Evolutionary conservation across 805 yeast species (phyloP).

Genomic region (Wickerhamiella dianesei): DNA sequence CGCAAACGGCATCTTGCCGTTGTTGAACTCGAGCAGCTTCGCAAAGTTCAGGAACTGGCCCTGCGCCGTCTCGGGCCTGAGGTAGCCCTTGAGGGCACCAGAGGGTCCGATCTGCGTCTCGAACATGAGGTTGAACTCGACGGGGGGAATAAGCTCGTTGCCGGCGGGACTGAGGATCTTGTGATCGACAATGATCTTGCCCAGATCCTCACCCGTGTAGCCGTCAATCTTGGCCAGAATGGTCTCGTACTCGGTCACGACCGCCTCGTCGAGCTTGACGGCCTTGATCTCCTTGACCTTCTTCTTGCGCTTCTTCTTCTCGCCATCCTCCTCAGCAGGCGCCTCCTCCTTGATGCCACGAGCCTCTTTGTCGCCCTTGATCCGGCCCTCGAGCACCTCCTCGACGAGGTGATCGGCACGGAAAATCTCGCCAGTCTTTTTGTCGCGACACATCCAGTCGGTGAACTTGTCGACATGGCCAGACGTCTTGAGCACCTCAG

Average conservation of each 20-base stretch:
- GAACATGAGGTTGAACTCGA: slow-evolving; percentile 95
- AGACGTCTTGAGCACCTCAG: slow-evolving; percentile 93
- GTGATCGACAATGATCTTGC: slow-evolving; percentile 71
- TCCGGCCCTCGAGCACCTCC: slow-evolving; percentile 90
- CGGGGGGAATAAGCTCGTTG: slow-evolving; percentile 75
- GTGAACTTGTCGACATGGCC: slow-evolving; percentile 99
- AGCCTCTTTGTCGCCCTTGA: slow-evolving; percentile 95
- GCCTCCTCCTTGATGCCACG: slow-evolving; percentile 62
- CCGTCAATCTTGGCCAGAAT: slow-evolving; percentile 88
- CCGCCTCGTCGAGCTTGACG: slow-evolving; percentile 68
- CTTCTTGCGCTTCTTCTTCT: slow-evolving; percentile 78
- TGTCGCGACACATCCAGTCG: slow-evolving; percentile 98
- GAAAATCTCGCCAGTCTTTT: slow-evolving; percentile 93
- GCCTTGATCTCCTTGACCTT: slow-evolving; percentile 91
- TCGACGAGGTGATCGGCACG: slow-evolving; percentile 97
- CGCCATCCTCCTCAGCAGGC: slow-evolving; percentile 59
- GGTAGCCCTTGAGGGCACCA: slow-evolving; percentile 85
- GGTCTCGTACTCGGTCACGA: slow-evolving; percentile 66
- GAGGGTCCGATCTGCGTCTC: slow-evolving; percentile 99
- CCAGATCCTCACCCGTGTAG: slow-evolving; percentile 81
- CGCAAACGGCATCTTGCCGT: slow-evolving; percentile 97
- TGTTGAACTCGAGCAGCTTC: slow-evolving; percentile 87
- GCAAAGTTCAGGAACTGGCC: slow-evolving; percentile 95
- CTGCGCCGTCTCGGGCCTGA: slow-evolving; percentile 99
- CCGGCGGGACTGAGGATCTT: slow-evolving; percentile 84